Base-by-base conservation (phyloP, 129 eudicot species). In the Helianthus tuberosus region DNA sequence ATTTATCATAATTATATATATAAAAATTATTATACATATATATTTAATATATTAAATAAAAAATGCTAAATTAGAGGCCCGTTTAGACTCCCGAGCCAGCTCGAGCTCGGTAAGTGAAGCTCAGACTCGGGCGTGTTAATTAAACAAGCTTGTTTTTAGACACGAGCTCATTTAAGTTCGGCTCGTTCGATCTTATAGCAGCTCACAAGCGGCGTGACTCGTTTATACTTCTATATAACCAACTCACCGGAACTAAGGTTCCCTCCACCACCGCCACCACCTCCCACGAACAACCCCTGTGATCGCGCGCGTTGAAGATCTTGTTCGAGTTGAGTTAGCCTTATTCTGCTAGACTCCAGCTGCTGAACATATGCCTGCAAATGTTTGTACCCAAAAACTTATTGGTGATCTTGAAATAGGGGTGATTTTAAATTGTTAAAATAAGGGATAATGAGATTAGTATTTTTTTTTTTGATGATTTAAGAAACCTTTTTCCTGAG, bases 341-440 rank as follows among this genome's bases (percentile, higher is more conserved):
- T 84, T 39, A 90, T 86, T 82, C 98, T 84, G 67, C 98, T 93
- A 13, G 96, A 75, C 66, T 93, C 98, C 47, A 93, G 85, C 81
- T 93, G 96, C 67, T 93, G 97, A 69, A 93, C 96, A 65, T 93
- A 93, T 5, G 96, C 97, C 98, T 93, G 87, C 69, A 63, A 65
- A 69, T 3, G 46, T 16, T 67, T 59, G 52, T 32, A 76, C 11
- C 25, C 38, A 66, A 4, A 3, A 44, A 0, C 12, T 43, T 57
- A 29, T 65, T 41, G 6, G 20, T 61, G 10, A 29, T 12, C 44
- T 60, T 9, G 17, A 60, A 61, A 5, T 14, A 1, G 0, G 20
- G 8, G 7, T 61, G 36, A 5, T 23, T 53, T 66, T 53, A 73
- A 61, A 43, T n/a, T n/a, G 46, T 43, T 29, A 41, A 65, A 55